Conservation (phyloP, 1,284 basidiomycete species). For the Cryptococcus wingfieldii region DNA sequence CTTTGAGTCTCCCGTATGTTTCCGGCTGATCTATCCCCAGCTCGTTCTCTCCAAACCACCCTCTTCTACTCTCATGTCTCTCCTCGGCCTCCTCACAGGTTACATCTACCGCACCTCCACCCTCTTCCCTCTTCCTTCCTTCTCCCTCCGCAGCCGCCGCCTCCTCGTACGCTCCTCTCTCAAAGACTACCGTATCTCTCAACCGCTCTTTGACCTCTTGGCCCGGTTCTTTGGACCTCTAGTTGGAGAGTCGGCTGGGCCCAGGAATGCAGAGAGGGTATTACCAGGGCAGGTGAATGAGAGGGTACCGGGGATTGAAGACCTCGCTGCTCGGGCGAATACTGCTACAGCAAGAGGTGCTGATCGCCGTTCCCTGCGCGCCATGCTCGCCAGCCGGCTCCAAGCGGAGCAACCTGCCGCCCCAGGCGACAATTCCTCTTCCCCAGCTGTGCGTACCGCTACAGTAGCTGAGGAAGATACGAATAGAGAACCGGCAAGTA, state of each 20-base stretch:
- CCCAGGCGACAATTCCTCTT: background rate
- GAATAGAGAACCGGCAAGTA: constrained; percentile 22
- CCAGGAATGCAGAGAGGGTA: constrained; percentile 57
- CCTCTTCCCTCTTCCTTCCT: constrained; percentile 47
- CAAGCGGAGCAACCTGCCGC: constrained; percentile 1
- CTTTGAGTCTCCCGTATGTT: background rate
- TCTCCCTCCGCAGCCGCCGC: constrained; percentile 26
- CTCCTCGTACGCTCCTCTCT: constrained; percentile 47
- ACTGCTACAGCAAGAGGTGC: background rate
- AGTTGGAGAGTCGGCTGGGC: constrained; percentile 57
- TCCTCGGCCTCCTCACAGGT: constrained; percentile 66
- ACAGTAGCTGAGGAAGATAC: constrained; percentile 4
- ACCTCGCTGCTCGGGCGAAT: background rate
- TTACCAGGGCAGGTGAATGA: constrained; percentile 55
- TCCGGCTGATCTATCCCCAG: constrained; percentile 46
- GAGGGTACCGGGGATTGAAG: background rate
- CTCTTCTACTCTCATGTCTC: constrained; percentile 58
- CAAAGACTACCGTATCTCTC: constrained; percentile 68
- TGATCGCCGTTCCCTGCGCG: background rate
- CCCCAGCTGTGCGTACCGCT: constrained; percentile 3
- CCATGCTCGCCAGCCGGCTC: constrained; percentile 1
- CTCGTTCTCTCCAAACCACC: constrained; percentile 65
- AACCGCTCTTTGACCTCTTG: constrained; percentile 55
- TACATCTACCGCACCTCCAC: constrained; percentile 74
- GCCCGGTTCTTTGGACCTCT: constrained; percentile 58